A percentile compares a stretch with the other conserved stretches of the same genome.
Evolutionary conservation across 1,284 basidiomycete genomes (phyloP).

Genomic region (Apiotrichum mycotoxinovorans): DNA sequence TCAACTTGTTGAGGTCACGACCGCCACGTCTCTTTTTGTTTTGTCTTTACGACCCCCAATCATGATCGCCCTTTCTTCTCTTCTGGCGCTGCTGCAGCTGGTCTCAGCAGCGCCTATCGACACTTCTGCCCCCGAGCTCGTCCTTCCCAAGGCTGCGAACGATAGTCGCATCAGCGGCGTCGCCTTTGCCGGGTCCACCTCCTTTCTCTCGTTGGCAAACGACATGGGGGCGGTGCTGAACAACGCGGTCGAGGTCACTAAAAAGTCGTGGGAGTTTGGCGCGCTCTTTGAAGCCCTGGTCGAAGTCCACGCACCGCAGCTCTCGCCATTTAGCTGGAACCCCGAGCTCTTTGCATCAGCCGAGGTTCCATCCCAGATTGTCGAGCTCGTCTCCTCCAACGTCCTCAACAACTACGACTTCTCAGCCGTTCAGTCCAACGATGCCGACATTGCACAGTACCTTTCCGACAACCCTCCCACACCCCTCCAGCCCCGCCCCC

Average conservation of each 20-base stretch:
- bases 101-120: conserved; percentile 3
- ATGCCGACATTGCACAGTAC: conserved; percentile 8
- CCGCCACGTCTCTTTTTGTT: not conserved
- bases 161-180: too few species aligned
- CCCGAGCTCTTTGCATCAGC: not conserved
- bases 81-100: conserved; percentile 10
- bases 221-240: conserved; percentile 8
- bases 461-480: conserved; percentile 13
- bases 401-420: conserved; percentile 22
- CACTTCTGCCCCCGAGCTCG: not conserved
- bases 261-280: conserved; percentile 37
- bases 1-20: too few species aligned
- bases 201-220: not conserved
- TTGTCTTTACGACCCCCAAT: not conserved
- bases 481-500: conserved; percentile 11
- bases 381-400: conserved; percentile 8
- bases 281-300: conserved; percentile 26
- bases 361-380: not conserved
- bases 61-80: not conserved
- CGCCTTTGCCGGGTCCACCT: too few species aligned
- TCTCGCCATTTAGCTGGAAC: conserved; percentile 28
- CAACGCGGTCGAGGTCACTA: conserved; percentile 23
- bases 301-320: conserved; percentile 29
- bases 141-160: too few species aligned
- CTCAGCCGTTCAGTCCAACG: conserved; percentile 6